Percentiles rank a stretch among this genome's conserved stretches.
These are phyloP conservation scores for Penicillium tannophilum DNA, from an alignment of 495 filamentous ascomycete species.

Conservation along the genomic window DNA sequence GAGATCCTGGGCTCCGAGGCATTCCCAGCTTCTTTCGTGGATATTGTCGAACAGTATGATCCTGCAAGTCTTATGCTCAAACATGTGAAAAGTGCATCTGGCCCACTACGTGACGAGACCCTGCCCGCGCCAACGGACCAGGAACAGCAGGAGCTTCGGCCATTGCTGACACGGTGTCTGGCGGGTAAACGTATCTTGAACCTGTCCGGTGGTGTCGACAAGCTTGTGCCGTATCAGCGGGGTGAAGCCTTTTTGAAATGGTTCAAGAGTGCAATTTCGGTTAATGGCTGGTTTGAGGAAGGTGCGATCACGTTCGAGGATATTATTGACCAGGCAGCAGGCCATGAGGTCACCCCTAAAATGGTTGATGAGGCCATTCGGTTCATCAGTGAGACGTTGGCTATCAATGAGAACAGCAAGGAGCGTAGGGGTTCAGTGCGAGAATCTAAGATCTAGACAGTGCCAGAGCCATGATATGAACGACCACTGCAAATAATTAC, in stretches of 20 bases:
- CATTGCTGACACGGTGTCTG: slow-evolving; percentile 51
- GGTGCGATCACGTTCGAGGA: slow-evolving; percentile 66
- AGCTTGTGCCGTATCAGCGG: slow-evolving; percentile 78
- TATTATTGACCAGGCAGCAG: slow-evolving; percentile 69
- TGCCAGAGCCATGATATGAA: neutral
- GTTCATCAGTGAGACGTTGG: slow-evolving; percentile 60
- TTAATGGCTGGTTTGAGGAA: slow-evolving; percentile 59
- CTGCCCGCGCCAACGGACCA: slow-evolving; percentile 49
- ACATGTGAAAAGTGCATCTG: slow-evolving; percentile 36
- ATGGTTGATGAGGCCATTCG: slow-evolving; percentile 74
- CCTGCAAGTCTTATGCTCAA: slow-evolving; percentile 70
- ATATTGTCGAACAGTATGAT: slow-evolving; percentile 63
- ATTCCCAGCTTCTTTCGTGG: slow-evolving; percentile 69
- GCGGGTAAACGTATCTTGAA: slow-evolving; percentile 76
- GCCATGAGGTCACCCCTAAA: slow-evolving; percentile 68
- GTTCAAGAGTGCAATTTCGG: slow-evolving; percentile 61
- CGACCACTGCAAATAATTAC: neutral
- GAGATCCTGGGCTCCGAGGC: slow-evolving; percentile 73
- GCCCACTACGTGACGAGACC: slow-evolving; percentile 33
- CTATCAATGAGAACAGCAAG: slow-evolving; percentile 17
- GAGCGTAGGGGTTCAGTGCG: slow-evolving; percentile 38
- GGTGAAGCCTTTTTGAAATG: slow-evolving; percentile 69
- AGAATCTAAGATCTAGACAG: slow-evolving; percentile 41
- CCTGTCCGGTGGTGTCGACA: slow-evolving; percentile 75
- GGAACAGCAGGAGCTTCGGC: slow-evolving; percentile 44